Conservation (phyloP, 106 monocot species). For the Alisma plantagoaquatica region DNA sequence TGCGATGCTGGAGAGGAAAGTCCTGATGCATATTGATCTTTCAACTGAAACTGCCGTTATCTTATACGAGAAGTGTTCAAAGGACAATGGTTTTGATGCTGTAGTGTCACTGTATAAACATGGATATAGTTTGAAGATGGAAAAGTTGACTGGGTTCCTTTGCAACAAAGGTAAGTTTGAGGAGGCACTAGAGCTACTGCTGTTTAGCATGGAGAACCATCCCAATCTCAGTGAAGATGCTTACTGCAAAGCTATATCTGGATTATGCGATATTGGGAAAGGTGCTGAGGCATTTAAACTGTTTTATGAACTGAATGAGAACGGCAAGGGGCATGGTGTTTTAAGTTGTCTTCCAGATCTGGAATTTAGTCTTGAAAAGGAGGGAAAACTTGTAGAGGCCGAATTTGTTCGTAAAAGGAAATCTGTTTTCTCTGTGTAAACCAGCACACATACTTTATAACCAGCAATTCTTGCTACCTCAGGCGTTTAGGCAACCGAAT, state of each 20-base stretch:
- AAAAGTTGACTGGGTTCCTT: conserved; percentile 35
- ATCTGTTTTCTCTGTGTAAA: too few relatives aligned
- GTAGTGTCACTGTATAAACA: conserved; percentile 38
- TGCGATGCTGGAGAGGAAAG: conserved; percentile 73
- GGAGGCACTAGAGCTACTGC: conserved; percentile 48
- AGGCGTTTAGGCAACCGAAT: too few relatives aligned
- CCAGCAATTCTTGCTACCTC: too few relatives aligned
- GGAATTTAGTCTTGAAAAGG: conserved; percentile 30
- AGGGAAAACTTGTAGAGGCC: conserved; percentile 43
- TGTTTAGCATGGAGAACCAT: conserved; percentile 54
- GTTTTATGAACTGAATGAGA: conserved; percentile 54
- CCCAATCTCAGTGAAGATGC: conserved; percentile 19
- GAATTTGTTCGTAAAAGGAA: conserved; percentile 53
- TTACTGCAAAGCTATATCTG: conserved; percentile 25
- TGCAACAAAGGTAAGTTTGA: conserved; percentile 38
- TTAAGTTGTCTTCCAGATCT: conserved; percentile 35
- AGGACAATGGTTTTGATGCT: conserved; percentile 47
- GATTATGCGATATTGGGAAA: conserved; percentile 44
- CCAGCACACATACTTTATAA: too few relatives aligned
- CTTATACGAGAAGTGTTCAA: conserved; percentile 28
- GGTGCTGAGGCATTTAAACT: conserved; percentile 60
- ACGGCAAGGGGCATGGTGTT: conserved; percentile 6
- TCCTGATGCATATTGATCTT: conserved; percentile 56
- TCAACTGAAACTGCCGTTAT: conserved; percentile 33
- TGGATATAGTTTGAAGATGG: conserved; percentile 75